Evolutionary conservation across 2,329 filamentous ascomycete species (phyloP).

Genomic region (Ceratocystis huliohia): DNA sequence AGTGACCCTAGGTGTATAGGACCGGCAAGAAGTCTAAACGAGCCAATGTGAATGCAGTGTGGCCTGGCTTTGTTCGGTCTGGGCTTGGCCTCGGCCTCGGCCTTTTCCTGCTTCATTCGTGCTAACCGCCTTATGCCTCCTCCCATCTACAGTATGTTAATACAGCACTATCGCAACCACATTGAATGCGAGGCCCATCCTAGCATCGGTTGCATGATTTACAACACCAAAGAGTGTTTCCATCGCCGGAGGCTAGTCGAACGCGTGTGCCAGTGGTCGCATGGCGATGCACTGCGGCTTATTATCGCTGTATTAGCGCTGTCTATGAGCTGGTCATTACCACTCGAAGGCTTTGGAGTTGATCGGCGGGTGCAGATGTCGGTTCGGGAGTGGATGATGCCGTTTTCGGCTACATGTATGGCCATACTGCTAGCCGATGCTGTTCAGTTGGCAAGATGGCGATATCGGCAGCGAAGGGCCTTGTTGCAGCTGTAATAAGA

Average conservation of each 20-base stretch:
- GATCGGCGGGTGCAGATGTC: background rate
- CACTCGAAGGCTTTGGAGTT: background rate
- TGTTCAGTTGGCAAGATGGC: background rate
- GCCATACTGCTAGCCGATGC: background rate
- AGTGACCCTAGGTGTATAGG: constrained; percentile 22
- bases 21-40: background rate
- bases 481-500: constrained; percentile 7
- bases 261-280: background rate
- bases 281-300: background rate
- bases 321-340: background rate
- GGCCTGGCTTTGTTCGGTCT: background rate
- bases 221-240: constrained; percentile 36
- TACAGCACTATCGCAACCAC: constrained; percentile 47
- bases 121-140: background rate
- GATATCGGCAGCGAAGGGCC: background rate
- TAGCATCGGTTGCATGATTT: constrained; percentile 44
- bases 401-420: background rate
- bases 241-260: constrained; percentile 28
- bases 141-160: constrained; percentile 35
- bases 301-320: constrained; percentile 1
- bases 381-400: constrained; percentile 2
- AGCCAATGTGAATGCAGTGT: too few species aligned
- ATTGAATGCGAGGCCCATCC: constrained; percentile 47
- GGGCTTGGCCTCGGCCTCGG: background rate
- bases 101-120: background rate